These are phyloP conservation scores for Aschersonia sp. DNA, from an alignment of 2,329 filamentous ascomycete genomes.

Conservation along the genomic window DNA sequence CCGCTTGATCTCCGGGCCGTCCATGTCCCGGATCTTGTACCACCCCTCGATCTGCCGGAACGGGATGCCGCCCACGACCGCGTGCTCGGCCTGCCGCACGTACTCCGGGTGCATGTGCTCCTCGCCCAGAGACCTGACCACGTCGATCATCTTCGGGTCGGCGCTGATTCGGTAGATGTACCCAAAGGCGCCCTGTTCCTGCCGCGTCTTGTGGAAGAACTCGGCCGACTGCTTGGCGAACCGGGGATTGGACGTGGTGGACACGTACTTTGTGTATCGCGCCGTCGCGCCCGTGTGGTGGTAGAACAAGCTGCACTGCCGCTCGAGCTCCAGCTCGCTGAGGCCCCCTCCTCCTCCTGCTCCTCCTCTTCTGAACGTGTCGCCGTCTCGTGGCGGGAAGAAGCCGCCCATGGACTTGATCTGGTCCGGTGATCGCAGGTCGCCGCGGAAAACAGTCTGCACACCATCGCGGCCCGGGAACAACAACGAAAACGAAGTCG, in stretches of 20 bases:
- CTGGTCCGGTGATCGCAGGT: background rate
- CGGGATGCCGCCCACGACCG: background rate
- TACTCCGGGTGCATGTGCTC: background rate
- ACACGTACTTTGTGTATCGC: background rate
- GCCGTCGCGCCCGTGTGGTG: background rate
- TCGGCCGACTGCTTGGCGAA: background rate
- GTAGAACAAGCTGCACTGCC: background rate
- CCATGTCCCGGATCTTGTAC: background rate
- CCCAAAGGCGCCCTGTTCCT: background rate
- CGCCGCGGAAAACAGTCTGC: background rate
- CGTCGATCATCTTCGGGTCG: background rate
- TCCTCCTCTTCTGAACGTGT: background rate
- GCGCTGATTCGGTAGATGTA: background rate
- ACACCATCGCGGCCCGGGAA: background rate
- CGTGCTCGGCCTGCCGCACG: background rate
- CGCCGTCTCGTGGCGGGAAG: background rate
- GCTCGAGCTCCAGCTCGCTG: background rate
- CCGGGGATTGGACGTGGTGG: background rate
- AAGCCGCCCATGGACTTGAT: background rate
- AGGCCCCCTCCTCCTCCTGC: background rate
- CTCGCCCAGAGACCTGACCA: background rate
- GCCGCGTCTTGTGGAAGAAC: background rate
- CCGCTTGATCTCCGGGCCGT: background rate
- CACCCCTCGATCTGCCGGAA: background rate
- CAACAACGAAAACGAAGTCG: background rate